Conservation (phyloP, 305 asterid species). For the Fraxinus baroniana region DNA sequence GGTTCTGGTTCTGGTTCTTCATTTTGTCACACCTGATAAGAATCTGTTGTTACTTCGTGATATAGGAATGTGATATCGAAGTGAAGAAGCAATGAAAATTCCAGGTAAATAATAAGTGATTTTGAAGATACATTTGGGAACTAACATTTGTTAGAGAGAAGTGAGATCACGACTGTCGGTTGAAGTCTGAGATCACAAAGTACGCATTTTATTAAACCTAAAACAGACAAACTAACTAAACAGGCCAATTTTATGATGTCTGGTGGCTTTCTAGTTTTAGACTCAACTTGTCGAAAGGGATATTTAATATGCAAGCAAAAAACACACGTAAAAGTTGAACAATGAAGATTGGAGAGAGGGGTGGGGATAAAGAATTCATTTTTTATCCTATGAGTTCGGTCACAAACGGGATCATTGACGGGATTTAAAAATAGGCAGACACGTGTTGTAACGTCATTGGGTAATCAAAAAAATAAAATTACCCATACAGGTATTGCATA, state of each 20-base stretch:
- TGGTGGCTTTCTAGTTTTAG: not conserved
- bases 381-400: too few relatives aligned
- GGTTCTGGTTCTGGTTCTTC: not conserved
- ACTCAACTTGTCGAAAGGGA: not conserved
- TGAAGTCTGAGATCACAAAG: not conserved
- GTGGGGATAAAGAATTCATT: too few relatives aligned
- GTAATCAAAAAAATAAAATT: too few relatives aligned
- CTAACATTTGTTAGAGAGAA: not conserved
- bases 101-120: not conserved
- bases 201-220: not conserved
- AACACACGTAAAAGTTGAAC: not conserved
- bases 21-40: not conserved
- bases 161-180: not conserved
- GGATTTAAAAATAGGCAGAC: too few relatives aligned
- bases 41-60: not conserved
- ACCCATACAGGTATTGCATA: too few relatives aligned
- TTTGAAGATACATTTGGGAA: not conserved
- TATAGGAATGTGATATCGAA: not conserved
- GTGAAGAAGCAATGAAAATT: not conserved
- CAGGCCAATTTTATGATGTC: not conserved
- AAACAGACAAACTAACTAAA: not conserved
- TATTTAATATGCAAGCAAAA: not conserved
- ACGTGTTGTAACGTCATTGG: too few relatives aligned
- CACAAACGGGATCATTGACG: too few relatives aligned
- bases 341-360: not conserved